Evolutionary conservation across 1,139 yeast species (phyloP), one percentile per base, ranked within the genome.

Genomic region (Cylindricascospora bacillispora): DNA sequence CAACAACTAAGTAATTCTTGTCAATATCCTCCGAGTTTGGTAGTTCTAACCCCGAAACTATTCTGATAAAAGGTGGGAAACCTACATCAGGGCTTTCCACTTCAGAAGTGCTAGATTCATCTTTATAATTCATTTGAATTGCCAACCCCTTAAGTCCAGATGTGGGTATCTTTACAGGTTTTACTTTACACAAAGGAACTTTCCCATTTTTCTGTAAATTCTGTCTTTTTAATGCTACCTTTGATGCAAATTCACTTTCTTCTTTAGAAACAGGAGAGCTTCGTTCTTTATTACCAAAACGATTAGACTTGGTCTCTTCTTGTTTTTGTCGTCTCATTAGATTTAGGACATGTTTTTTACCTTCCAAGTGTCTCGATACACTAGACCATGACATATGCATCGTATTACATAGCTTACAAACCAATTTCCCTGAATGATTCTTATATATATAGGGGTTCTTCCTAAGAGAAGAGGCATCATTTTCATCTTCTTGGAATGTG

Each of bases 381-480:
- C 75, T 74, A 11, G 77, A 69, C 37, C 77, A 70, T 57, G 44
- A 67, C 62, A 57, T 73, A 76, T 21, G 79, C 46, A 52, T 69
- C 1, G 82, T 75, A 29, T 71, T 58, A 46, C 83, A 75, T 25
- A 74, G 56, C 36, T 65, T 65, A 46, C 83, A 75, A 41, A 74
- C 81, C n/a, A 73, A 52, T 32, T 71, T 54, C 13, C 82, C 82
- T 14, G 72, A 54, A 44, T 70, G 75, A 45, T 73, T 74, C 38
- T 66, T 62, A 49, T 71, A 71, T 6, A 74, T 77, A 49, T 75
- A 74, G 0, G 83, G 83, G 44, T 74, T 79, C 31, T 62, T 60
- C 30, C 44, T 37, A 5, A 32, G 19, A 15, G 29, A 31, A 15
- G 36, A 39, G 16, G 33, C 34, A 10, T 29, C 39, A 5, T 36